Evolutionary conservation across 768 basidiomycete genomes (phyloP), one percentile per base, ranked within the genome.

Genomic region (Rhizopogon salebrosus): DNA sequence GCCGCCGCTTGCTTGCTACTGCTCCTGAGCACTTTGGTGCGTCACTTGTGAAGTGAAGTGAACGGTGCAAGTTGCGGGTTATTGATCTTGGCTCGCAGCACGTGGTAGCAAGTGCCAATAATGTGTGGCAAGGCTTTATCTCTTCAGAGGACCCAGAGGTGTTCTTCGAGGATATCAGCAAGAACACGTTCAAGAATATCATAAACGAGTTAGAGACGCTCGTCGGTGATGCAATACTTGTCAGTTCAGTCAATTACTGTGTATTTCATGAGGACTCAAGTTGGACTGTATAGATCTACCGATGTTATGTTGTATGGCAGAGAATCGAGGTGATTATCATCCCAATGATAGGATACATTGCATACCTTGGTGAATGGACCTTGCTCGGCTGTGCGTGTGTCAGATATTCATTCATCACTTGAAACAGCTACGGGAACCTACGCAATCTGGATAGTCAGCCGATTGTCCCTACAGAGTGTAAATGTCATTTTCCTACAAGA

Each of bases 221-320:
- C 6, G 39, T 61, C 1, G 58, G 56, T 14, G 60, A 61, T 26
- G 51, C 38, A 27, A 49, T 61, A 40, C 48, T 61, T 42, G 60
- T 59, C 16, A 43, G 51, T 22, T 23, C n/a, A 43, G 20, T 27
- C 31, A 23, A 1, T 27, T 29, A 41, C 49, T 29, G 8, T 41
- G 29, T 35, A 1, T n/a, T 38, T 5, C 7, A 35, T 5, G 29
- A 37, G 35, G 20, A 45, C 50, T 41, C 53, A 48, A 29, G 6
- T 51, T 23, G 49, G 35, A 37, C 10, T 9, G 3, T 35, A 3
- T 35, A 57, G 53, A 54, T 57, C 36, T 53, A 57, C 45, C 31
- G 55, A 20, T 38, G 46, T 27, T 54, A 57, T 24, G 20, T 54
- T 3, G 45, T 57, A 27, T 57, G 55, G 55, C 39, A 38, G 35